Percentiles rank a stretch among this genome's conserved stretches.
phyloP scores from a whole-genome alignment of 371 early-diverging fungal species.

The Blakeslea trispora region DNA sequence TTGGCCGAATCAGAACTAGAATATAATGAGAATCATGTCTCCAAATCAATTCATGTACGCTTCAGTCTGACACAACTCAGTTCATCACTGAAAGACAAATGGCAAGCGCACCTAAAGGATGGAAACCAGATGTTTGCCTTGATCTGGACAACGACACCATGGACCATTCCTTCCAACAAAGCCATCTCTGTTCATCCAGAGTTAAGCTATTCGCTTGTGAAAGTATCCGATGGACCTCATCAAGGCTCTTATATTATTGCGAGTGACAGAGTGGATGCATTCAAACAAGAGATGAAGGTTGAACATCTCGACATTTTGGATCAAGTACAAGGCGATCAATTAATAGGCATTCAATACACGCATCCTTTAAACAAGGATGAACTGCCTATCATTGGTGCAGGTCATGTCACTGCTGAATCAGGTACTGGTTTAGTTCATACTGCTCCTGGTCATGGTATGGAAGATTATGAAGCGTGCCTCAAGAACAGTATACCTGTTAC shows the following conservation, averaged over 20 bases:
- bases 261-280: constrained; percentile 46
- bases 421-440: constrained; percentile 95
- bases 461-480: constrained; percentile 85
- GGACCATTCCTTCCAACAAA: constrained; percentile 92
- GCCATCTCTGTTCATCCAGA: constrained; percentile 82
- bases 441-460: constrained; percentile 96
- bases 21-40: constrained; percentile 83
- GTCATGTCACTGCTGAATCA: constrained; percentile 79
- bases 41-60: constrained; percentile 75
- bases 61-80: constrained; percentile 44
- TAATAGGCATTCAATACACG: constrained; percentile 69
- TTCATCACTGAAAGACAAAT: constrained; percentile 19
- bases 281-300: constrained; percentile 22
- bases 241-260: constrained; percentile 50
- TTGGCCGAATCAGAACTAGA: constrained; percentile 93
- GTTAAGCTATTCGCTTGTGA: constrained; percentile 68
- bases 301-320: constrained; percentile 18
- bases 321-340: constrained; percentile 53
- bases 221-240: constrained; percentile 22
- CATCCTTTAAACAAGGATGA: constrained; percentile 63
- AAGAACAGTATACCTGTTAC: constrained; percentile 58
- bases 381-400: constrained; percentile 62
- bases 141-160: constrained; percentile 97
- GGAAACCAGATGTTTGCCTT: constrained; percentile 51
- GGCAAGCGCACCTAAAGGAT: constrained; percentile 13